Evolutionary conservation across 208 protist species (phyloP), one percentile per base, ranked within the genome.

Genomic region (Trypanosoma congolense): DNA sequence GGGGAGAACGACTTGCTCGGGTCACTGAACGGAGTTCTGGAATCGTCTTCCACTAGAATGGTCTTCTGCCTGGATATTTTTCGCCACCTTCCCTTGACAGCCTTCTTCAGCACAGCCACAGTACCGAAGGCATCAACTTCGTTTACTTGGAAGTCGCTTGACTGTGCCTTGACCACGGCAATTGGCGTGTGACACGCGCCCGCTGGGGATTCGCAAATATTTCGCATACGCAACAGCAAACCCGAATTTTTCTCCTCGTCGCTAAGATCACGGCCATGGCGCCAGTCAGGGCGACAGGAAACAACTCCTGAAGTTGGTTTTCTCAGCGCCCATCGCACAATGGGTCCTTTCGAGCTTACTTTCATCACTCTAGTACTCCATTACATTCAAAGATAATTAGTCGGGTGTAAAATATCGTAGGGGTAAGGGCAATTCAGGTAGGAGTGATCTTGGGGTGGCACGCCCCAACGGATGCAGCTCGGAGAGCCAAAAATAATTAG

Each of bases 101-200:
- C 44, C 26, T 55, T 71, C 51, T 75, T 56, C 16, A 93, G 50
- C 26, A 73, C 53, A 2, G 86, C 82, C 6, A 61, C 61, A 38
- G 14, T 33, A 0, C 73, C 81, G 28, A 24, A 10, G 3, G 55
- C 26, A 30, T 77, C 69, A 9, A 92, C 52, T 40, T 90, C 74
- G 54, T 80, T 90, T n/a, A 88, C 56, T 44, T 95, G 87, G 35
- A 75, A 78, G 48, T 95, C 87, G 18, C 56, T 73, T 3, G 70
- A 51, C 28, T 89, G 76, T 22, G 69, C 79, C 42, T 87, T 86
- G 14, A 87, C 69, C 9, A 92, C 74, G 0, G 83, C 87, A 19
- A 51, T n/a, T 38, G 52, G 63, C 42, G 55, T 46, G 3, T 21
- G 30, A 14, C n/a, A 21, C 5, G 21, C 22, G 14, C 12, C n/a